Conservation (phyloP, 208 protist genomes). For the Leishmania lainsoni region DNA sequence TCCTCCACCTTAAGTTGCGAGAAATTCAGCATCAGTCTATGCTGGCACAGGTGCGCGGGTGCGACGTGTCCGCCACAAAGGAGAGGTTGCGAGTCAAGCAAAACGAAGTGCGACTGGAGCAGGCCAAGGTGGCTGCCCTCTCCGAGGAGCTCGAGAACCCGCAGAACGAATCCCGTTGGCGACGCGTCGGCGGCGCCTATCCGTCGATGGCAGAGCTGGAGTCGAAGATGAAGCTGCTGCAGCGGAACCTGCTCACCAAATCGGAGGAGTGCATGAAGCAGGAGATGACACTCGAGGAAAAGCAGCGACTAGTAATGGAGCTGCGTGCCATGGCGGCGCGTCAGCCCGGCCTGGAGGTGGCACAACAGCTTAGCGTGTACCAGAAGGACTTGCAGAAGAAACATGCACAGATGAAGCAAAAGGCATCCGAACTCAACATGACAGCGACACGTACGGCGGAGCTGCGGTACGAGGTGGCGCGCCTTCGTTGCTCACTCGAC, state of each 20-base stretch:
- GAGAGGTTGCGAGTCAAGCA: conserved; percentile 48
- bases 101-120: conserved; percentile 62
- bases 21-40: conserved; percentile 91
- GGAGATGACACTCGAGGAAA: conserved; percentile 95
- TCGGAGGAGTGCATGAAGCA: conserved; percentile 97
- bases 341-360: conserved; percentile 95
- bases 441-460: conserved; percentile 79
- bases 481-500: conserved; percentile 92
- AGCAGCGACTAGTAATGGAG: conserved; percentile 95
- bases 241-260: conserved; percentile 96
- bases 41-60: conserved; percentile 88
- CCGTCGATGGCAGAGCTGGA: conserved; percentile 94
- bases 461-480: conserved; percentile 95
- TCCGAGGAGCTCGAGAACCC: conserved; percentile 97
- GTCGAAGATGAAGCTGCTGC: conserved; percentile 94
- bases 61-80: conserved; percentile 65
- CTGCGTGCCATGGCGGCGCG: conserved; percentile 94
- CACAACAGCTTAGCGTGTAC: conserved; percentile 94
- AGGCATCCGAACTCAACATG: conserved; percentile 91
- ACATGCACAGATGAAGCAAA: conserved; percentile 94
- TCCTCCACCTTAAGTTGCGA: conserved; percentile 67
- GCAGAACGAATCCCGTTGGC: conserved; percentile 91
- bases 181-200: conserved; percentile 94
- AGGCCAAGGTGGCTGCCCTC: conserved; percentile 90
- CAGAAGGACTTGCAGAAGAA: conserved; percentile 93